Base-by-base conservation (phyloP, 2,329 filamentous ascomycete genomes). In the Verticillium longisporum region DNA sequence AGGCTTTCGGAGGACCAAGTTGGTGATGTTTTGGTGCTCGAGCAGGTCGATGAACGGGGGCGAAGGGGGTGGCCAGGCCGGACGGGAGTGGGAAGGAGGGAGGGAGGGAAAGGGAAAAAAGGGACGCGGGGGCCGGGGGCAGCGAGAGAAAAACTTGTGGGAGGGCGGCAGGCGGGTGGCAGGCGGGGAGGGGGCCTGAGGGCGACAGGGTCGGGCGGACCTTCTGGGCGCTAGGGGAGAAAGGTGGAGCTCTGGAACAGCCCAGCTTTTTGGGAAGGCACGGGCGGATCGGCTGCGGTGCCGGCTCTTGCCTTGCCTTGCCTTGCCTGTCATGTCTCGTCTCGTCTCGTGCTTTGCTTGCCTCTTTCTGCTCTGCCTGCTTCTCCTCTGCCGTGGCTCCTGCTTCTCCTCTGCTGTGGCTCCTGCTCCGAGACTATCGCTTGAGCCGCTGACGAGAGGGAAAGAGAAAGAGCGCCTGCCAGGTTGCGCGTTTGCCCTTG, bases 121-220 rank as follows among this genome's bases (percentile, higher is more conserved):
- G 59, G 56, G 37, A 61, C 53, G 41, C 38, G 63, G 59, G 59
- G 57, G 62, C 54, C 53, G 60, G 55, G 60, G 58, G 60, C 56
- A 53, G 57, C 57, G 60, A 61, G 61, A 63, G n/a, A 62, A 61
- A 62, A 61, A 62, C 58, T 63, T 65, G 62, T 65, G 63, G 62
- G 63, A 62, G 63, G 63, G 61, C 56, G 57, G 38, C 60, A 60
- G 63, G 58, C 58, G 60, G 60, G 41, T 15, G n/a, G 34, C 6
- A 50, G 62, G 62, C 61, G 62, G 61, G 61, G 56, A 31, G 33
- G 41, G 56, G 54, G 54, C 58, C 58, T 53, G 53, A 61, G 53
- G 57, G 56, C 33, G 41, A 58, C 60, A 61, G 56, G 60, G 60
- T 61, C 57, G 60, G 59, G 57, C 60, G 60, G 59, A 55, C 33